phyloP scores from a whole-genome alignment of 2,329 filamentous ascomycete species.

The Fusarium subglutinans region DNA sequence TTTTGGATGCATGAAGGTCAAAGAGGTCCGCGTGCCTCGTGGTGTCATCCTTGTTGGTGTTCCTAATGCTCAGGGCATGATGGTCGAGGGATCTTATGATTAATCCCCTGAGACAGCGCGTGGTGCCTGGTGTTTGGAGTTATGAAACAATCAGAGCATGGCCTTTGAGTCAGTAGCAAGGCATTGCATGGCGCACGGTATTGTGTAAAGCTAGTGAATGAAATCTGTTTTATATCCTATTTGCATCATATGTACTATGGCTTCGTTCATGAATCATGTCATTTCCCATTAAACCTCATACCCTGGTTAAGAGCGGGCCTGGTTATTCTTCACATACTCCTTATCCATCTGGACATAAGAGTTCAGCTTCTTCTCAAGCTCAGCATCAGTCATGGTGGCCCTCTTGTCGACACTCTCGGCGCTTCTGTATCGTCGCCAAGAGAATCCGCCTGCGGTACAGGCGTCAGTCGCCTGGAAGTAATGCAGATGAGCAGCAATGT shows the following conservation, averaged over 20 bases:
- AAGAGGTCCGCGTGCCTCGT: slow-evolving; percentile 61
- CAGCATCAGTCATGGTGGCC: slow-evolving; percentile 44
- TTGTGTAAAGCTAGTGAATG: neutral
- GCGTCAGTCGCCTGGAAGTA: slow-evolving; percentile 59
- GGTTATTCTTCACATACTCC: slow-evolving; percentile 39
- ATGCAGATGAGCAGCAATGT: slow-evolving; percentile 56
- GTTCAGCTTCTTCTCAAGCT: slow-evolving; percentile 52
- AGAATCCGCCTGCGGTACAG: slow-evolving; percentile 46
- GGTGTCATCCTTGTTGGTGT: slow-evolving; percentile 67
- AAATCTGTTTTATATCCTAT: neutral
- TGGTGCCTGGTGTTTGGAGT: slow-evolving; percentile 11
- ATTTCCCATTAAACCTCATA: neutral
- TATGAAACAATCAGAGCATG: neutral
- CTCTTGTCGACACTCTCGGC: neutral
- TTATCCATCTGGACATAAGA: slow-evolving; percentile 49
- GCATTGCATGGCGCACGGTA: slow-evolving; percentile 7
- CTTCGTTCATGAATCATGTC: neutral
- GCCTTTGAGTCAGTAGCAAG: neutral
- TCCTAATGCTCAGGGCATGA: slow-evolving; percentile 67
- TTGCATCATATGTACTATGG: slow-evolving; percentile 1
- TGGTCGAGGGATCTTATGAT: slow-evolving; percentile 58
- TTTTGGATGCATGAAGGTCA: slow-evolving; percentile 73
- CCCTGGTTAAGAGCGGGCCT: slow-evolving; percentile 6
- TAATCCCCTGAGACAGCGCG: slow-evolving; percentile 9
- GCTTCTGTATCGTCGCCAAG: slow-evolving; percentile 40